phyloP scores from a whole-genome alignment of 2,329 filamentous ascomycete genomes.

The Hirsutella rhossiliensis region DNA sequence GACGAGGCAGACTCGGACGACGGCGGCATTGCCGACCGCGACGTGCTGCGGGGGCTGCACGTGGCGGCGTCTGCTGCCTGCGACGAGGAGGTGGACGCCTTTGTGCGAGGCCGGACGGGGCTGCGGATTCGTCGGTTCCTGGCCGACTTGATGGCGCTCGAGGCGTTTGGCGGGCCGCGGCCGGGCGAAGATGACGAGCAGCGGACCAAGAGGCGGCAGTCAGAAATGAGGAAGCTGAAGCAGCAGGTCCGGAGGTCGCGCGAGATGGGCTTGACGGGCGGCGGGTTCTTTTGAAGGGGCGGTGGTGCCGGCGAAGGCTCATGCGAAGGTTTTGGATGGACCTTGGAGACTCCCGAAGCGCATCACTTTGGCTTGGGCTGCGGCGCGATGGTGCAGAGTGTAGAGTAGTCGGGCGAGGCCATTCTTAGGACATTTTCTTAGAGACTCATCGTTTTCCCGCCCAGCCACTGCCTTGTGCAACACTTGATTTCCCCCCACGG shows the following conservation, averaged over 20 bases:
- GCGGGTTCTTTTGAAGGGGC: constrained; percentile 5
- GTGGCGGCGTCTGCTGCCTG: constrained; percentile 44
- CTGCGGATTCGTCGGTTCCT: constrained; percentile 41
- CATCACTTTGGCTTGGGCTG: no score
- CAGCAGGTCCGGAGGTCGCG: constrained; percentile 21
- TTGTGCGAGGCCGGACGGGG: constrained; percentile 39
- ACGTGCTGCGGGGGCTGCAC: constrained; percentile 42
- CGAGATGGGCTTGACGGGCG: constrained; percentile 9
- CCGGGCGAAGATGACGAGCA: constrained; percentile 12
- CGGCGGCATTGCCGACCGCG: constrained; percentile 30
- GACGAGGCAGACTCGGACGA: constrained; percentile 20
- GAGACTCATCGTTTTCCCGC: no score
- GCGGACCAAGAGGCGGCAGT: constrained; percentile 14
- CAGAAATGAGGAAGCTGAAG: constrained; percentile 23
- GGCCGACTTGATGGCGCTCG: constrained; percentile 39
- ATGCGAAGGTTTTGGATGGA: neutral
- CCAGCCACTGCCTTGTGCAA: no score
- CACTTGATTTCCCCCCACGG: no score
- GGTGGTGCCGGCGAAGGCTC: neutral
- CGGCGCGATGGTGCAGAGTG: no score
- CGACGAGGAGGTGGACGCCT: constrained; percentile 39
- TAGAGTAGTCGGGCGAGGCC: no score
- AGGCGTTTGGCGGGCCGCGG: constrained; percentile 25
- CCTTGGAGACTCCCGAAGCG: no score
- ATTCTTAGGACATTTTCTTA: no score